These are phyloP conservation scores for Diaporthe humulicola DNA, from an alignment of 2,329 filamentous ascomycete genomes.

Conservation along the genomic window DNA sequence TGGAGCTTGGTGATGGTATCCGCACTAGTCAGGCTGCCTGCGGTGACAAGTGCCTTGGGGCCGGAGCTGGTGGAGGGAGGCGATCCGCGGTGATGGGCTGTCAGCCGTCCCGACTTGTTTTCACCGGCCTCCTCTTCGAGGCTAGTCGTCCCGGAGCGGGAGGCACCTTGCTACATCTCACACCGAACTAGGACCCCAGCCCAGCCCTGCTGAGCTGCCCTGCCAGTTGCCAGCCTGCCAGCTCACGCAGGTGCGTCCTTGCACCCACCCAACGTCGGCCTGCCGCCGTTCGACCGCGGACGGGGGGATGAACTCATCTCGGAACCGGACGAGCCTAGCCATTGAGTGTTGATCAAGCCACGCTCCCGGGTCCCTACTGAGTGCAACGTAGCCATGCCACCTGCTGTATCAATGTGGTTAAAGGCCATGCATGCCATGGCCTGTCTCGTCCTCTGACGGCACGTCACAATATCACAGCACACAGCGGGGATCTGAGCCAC, in stretches of 20 bases:
- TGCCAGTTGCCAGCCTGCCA: constrained; percentile 8
- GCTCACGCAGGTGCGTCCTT: constrained; percentile 7
- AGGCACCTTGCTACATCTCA: constrained; percentile 20
- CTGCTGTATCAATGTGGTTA: background rate
- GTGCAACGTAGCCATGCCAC: constrained; percentile 12
- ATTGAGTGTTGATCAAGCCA: background rate
- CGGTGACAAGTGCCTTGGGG: background rate
- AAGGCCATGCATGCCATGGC: background rate
- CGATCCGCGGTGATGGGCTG: constrained; percentile 8
- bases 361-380: constrained; percentile 4
- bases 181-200: background rate
- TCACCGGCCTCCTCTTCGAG: constrained; percentile 34
- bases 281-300: background rate
- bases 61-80: constrained; percentile 5
- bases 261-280: constrained; percentile 1
- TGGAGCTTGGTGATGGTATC: background rate
- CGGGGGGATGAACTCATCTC: constrained; percentile 18
- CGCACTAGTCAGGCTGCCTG: background rate
- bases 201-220: no score
- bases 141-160: constrained; percentile 27
- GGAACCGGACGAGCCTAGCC: background rate
- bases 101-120: constrained; percentile 29
- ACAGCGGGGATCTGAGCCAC: constrained; percentile 21
- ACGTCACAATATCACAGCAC: constrained; percentile 5
- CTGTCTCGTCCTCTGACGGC: constrained; percentile 20